phyloP scores from a whole-genome alignment of 768 basidiomycete species.

The Nidula microcarpa region DNA sequence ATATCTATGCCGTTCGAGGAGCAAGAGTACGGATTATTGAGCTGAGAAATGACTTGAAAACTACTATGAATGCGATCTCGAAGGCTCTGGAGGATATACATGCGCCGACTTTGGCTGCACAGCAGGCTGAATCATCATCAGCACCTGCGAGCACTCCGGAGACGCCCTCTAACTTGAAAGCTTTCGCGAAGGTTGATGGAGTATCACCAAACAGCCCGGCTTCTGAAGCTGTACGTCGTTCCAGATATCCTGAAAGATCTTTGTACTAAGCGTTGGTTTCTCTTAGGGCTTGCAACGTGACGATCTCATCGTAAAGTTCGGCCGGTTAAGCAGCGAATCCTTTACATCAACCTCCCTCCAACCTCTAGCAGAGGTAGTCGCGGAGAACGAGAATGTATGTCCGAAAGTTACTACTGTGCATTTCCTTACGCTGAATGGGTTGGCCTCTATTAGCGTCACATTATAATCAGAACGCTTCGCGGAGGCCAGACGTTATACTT shows the following conservation, averaged over 20 bases:
- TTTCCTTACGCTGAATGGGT: no score
- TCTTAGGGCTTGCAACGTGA: constrained; percentile 62
- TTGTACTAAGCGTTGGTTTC: constrained; percentile 1
- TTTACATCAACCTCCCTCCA: constrained; percentile 54
- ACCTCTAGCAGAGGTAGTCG: constrained; percentile 71
- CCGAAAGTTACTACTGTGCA: no score
- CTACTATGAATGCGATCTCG: constrained; percentile 63
- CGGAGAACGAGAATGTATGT: constrained; percentile 74
- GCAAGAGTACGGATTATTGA: constrained; percentile 79
- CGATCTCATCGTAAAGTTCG: constrained; percentile 77
- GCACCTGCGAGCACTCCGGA: neutral
- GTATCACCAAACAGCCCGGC: constrained; percentile 85
- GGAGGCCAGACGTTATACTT: constrained; percentile 40
- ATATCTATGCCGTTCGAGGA: constrained; percentile 73
- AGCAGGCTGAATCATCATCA: constrained; percentile 5
- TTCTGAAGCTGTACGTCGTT: constrained; percentile 59
- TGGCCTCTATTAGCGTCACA: constrained; percentile 14
- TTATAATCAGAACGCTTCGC: constrained; percentile 59
- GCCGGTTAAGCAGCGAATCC: constrained; percentile 48
- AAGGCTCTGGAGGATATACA: constrained; percentile 70
- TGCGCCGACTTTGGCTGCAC: constrained; percentile 33
- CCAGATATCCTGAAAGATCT: neutral
- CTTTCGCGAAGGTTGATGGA: constrained; percentile 81
- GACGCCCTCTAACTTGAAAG: constrained; percentile 16
- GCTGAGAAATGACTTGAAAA: constrained; percentile 73